Evolutionary conservation across 345 rosid genomes (phyloP).

Genomic region (Moricandia moricandioides): DNA sequence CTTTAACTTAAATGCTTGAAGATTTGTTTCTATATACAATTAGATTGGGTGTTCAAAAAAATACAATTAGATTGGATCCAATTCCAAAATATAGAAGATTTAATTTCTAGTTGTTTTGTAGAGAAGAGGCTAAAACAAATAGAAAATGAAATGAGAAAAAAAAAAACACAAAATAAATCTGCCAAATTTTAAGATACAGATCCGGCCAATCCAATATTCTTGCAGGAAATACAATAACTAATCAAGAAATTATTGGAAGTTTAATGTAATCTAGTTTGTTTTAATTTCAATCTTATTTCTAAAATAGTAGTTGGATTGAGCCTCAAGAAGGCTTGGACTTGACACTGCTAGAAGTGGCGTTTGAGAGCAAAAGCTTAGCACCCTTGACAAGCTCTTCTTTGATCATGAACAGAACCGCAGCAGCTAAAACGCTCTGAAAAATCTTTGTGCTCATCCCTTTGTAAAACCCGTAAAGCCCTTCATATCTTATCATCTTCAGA

Average conservation of each 20-base stretch:
- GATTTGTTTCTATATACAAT: neutral
- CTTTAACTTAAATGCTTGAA: neutral
- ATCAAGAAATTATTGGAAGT: slow-evolving; percentile 11
- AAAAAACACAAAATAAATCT: neutral
- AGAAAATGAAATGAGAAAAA: neutral
- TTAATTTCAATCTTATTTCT: slow-evolving; percentile 13
- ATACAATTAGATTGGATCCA: neutral
- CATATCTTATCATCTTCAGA: slow-evolving; percentile 78
- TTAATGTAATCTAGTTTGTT: neutral
- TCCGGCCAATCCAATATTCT: neutral
- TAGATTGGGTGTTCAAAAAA: too few relatives aligned
- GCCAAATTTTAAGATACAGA: too few relatives aligned
- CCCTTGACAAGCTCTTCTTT: slow-evolving; percentile 92
- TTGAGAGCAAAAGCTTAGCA: slow-evolving; percentile 53
- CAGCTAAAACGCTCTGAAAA: slow-evolving; percentile 86
- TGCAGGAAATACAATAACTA: slow-evolving; percentile 4
- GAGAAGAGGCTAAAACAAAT: neutral
- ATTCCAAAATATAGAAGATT: neutral
- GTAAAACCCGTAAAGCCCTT: slow-evolving; percentile 84
- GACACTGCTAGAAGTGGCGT: slow-evolving; percentile 18
- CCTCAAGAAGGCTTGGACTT: slow-evolving; percentile 41
- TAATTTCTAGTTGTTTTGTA: neutral
- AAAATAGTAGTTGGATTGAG: too few relatives aligned
- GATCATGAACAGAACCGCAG: slow-evolving; percentile 86
- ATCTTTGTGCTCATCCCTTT: slow-evolving; percentile 95